Conservation (phyloP, 1,284 basidiomycete species). For the Butyriboletus pseudospeciosus region DNA sequence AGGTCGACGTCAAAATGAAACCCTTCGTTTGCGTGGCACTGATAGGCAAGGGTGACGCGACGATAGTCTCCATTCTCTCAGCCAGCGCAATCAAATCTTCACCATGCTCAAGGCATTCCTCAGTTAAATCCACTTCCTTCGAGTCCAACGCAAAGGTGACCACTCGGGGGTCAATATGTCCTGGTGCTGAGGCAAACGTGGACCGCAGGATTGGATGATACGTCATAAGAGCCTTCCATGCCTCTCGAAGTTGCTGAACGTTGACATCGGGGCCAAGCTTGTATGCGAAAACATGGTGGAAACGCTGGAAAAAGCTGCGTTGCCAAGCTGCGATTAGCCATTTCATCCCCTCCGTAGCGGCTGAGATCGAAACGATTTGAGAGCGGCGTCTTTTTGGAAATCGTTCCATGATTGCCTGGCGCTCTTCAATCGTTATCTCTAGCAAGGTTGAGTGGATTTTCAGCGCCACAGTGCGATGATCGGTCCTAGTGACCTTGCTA, state of each 20-base stretch:
- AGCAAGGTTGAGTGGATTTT: background rate
- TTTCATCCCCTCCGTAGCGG: constrained; percentile 19
- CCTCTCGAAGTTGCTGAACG: constrained; percentile 25
- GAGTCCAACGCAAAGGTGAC: constrained; percentile 35
- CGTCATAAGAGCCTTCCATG: constrained; percentile 39
- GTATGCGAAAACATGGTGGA: constrained; percentile 46
- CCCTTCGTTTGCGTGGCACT: constrained; percentile 34
- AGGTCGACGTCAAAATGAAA: constrained; percentile 29
- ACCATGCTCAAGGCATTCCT: constrained; percentile 24
- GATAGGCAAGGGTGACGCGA: constrained; percentile 35
- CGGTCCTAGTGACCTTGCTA: constrained; percentile 8
- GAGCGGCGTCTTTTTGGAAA: constrained; percentile 10
- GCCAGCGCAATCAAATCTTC: constrained; percentile 23
- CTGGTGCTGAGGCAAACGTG: constrained; percentile 36
- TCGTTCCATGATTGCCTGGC: constrained; percentile 10
- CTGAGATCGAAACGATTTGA: constrained; percentile 9
- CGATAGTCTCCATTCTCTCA: constrained; percentile 33
- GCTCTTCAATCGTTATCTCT: constrained; percentile 14
- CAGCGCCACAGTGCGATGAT: background rate
- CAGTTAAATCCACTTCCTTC: constrained; percentile 6
- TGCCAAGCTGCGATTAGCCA: constrained; percentile 46
- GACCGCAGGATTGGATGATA: constrained; percentile 43
- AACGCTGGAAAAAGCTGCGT: constrained; percentile 38
- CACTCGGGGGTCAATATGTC: constrained; percentile 32
- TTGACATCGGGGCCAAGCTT: constrained; percentile 34